phyloP scores from a whole-genome alignment of 1,284 basidiomycete genomes.

The Ganoderma meredithae region DNA sequence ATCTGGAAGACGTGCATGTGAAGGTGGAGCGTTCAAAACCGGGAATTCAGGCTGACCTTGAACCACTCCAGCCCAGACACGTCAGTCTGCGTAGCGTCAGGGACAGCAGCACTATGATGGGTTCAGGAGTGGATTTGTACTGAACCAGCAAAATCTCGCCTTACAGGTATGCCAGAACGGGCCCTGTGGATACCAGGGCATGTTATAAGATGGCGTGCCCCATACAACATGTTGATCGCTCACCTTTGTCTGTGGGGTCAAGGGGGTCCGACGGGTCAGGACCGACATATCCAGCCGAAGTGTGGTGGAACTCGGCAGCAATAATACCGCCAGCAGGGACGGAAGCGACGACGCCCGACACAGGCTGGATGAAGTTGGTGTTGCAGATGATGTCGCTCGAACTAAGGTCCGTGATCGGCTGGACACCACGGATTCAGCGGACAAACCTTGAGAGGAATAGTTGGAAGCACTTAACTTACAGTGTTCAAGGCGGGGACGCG shows the following conservation, averaged over 20 bases:
- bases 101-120: constrained; percentile 50
- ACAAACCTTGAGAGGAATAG: no score
- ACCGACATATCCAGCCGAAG: constrained; percentile 51
- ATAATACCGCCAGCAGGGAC: constrained; percentile 59
- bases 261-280: constrained; percentile 57
- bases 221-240: background rate
- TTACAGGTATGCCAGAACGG: constrained; percentile 61
- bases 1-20: constrained; percentile 35
- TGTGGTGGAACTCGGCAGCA: constrained; percentile 63
- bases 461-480: constrained; percentile 42
- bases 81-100: constrained; percentile 50
- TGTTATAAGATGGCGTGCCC: background rate
- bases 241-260: constrained; percentile 56
- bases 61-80: constrained; percentile 64
- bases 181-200: constrained; percentile 41
- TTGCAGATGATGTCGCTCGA: constrained; percentile 67
- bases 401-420: constrained; percentile 62
- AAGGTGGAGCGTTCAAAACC: background rate
- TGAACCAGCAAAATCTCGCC: constrained; percentile 23
- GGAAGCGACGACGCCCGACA: constrained; percentile 58
- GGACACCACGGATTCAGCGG: background rate
- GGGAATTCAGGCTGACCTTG: constrained; percentile 47
- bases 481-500: constrained; percentile 47
- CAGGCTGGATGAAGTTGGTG: constrained; percentile 62
- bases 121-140: background rate